Evolutionary conservation across 2,329 filamentous ascomycete genomes (phyloP).

Genomic region (Lachnellula willkommii): DNA sequence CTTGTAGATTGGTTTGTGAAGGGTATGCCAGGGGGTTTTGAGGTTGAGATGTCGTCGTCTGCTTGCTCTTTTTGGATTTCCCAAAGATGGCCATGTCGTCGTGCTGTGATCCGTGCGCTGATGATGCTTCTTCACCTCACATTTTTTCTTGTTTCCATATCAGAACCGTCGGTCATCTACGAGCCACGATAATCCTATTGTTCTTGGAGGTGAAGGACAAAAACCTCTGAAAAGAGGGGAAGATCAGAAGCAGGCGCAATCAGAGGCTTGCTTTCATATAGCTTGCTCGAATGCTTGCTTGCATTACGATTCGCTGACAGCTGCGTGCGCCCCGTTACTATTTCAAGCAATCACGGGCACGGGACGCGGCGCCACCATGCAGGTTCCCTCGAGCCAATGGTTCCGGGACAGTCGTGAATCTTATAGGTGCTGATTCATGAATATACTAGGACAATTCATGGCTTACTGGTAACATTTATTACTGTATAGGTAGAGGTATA

Average conservation of each 20-base stretch:
- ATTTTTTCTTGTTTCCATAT: slow-evolving; percentile 7
- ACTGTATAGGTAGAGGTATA: too few relatives aligned
- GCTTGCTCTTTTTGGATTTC: slow-evolving; percentile 23
- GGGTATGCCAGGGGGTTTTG: slow-evolving; percentile 3
- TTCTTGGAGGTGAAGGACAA: not conserved
- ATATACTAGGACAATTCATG: too few relatives aligned
- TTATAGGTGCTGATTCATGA: too few relatives aligned
- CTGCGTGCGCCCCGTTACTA: slow-evolving; percentile 22
- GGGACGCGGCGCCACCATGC: slow-evolving; percentile 5
- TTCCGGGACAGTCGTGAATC: too few relatives aligned
- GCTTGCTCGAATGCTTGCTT: not conserved
- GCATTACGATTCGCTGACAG: slow-evolving; percentile 18
- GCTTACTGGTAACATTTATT: too few relatives aligned
- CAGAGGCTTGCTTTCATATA: not conserved
- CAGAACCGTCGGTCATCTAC: too few relatives aligned
- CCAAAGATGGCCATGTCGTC: slow-evolving; percentile 26
- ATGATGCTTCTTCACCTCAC: not conserved
- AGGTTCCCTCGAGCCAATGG: slow-evolving; percentile 1
- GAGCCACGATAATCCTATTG: not conserved
- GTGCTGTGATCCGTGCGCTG: not conserved
- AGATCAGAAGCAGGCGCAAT: not conserved
- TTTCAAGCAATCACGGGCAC: slow-evolving; percentile 9
- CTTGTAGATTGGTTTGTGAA: slow-evolving; percentile 3
- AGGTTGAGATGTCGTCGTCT: slow-evolving; percentile 12
- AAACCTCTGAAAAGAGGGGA: not conserved